These are phyloP conservation scores for Wickerhamiella azymoides DNA, from an alignment of 805 yeast species.

Conservation along the genomic window DNA sequence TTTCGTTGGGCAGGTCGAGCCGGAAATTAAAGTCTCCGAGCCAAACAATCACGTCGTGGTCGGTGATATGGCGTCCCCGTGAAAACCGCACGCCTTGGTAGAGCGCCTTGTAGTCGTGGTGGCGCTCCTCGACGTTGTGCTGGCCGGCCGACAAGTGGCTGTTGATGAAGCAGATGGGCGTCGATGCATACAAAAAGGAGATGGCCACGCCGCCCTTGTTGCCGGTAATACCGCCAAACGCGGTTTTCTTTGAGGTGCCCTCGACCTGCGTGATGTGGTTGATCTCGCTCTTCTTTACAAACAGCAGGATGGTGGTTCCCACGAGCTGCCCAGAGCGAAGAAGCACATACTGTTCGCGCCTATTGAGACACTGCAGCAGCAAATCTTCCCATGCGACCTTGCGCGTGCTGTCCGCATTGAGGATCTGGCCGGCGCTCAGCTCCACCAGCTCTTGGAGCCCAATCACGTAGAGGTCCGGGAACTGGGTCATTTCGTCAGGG, in stretches of 20 bases:
- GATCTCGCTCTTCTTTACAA: slow-evolving; percentile 48
- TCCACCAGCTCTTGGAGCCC: slow-evolving; percentile 94
- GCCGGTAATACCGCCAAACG: slow-evolving; percentile 93
- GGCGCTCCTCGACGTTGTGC: slow-evolving; percentile 67
- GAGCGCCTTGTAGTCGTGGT: slow-evolving; percentile 67
- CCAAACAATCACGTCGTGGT: slow-evolving; percentile 86
- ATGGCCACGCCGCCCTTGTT: slow-evolving; percentile 95
- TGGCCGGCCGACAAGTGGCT: slow-evolving; percentile 93
- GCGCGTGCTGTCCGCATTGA: slow-evolving; percentile 70
- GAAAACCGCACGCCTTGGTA: slow-evolving; percentile 64
- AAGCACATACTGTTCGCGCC: slow-evolving; percentile 42
- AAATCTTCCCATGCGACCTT: slow-evolving; percentile 66
- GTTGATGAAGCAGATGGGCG: slow-evolving; percentile 71
- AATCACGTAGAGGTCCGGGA: slow-evolving; percentile 73
- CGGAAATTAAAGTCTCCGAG: slow-evolving; percentile 90
- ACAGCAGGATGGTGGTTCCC: slow-evolving; percentile 67
- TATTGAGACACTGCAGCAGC: slow-evolving; percentile 50
- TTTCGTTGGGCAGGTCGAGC: slow-evolving; percentile 54
- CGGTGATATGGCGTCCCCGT: slow-evolving; percentile 58
- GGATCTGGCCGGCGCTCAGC: slow-evolving; percentile 76
- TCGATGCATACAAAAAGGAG: slow-evolving; percentile 65
- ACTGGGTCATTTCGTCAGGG: slow-evolving; percentile 33
- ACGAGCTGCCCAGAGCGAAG: slow-evolving; percentile 83
- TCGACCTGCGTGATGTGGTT: slow-evolving; percentile 63
- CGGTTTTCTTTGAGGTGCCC: slow-evolving; percentile 92